phyloP scores from a whole-genome alignment of 1,284 basidiomycete genomes.

The Grifola frondosa region DNA sequence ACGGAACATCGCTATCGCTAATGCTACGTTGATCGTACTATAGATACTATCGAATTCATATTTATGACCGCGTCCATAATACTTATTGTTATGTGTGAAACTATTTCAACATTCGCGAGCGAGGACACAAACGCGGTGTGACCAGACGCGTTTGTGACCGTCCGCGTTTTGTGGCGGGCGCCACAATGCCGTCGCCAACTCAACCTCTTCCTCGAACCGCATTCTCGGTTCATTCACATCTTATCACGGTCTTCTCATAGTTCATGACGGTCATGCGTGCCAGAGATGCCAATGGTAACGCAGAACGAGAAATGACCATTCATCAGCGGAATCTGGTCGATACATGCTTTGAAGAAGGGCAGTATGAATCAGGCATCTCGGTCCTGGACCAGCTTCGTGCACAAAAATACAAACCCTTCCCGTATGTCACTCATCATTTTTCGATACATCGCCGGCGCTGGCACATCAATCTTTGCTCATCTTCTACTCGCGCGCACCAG shows the following conservation, averaged over 20 bases:
- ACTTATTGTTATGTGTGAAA: no score
- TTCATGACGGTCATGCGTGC: no score
- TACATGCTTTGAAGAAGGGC: constrained; percentile 69
- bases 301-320: constrained; percentile 51
- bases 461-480: constrained; percentile 15
- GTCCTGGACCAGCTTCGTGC: constrained; percentile 60
- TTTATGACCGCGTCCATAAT: no score
- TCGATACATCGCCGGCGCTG: no score
- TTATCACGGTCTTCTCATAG: no score
- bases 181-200: not conserved
- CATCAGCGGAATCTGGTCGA: constrained; percentile 62
- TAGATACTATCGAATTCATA: no score
- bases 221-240: no score
- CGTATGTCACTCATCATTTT: constrained; percentile 38
- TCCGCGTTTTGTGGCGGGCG: not conserved
- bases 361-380: constrained; percentile 63
- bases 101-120: no score
- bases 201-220: not conserved
- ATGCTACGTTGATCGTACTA: no score
- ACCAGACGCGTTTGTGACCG: constrained; percentile 14
- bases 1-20: no score
- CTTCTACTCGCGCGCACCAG: constrained; percentile 32
- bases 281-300: not conserved
- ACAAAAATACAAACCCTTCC: constrained; percentile 48
- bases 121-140: constrained; percentile 11